Evolutionary conservation across 2,329 filamentous ascomycete species (phyloP).

Genomic region (Aspergillus brasiliensis): DNA sequence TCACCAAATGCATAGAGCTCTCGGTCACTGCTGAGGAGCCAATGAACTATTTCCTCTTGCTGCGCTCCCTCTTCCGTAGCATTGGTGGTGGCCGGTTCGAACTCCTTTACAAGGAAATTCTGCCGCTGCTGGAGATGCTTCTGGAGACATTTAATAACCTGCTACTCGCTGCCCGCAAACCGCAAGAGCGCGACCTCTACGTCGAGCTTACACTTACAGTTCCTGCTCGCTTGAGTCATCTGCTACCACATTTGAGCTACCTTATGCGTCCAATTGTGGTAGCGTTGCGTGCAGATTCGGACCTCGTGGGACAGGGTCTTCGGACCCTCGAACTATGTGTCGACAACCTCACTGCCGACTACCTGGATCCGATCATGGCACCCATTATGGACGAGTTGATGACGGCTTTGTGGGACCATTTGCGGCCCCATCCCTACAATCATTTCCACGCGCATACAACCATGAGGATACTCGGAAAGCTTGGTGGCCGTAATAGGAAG

Average conservation of each 20-base stretch:
- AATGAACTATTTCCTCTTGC: slow-evolving; percentile 95
- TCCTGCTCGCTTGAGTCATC: slow-evolving; percentile 87
- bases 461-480: slow-evolving; percentile 93
- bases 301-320: slow-evolving; percentile 91
- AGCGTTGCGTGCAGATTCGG: slow-evolving; percentile 83
- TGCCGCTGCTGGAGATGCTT: slow-evolving; percentile 95
- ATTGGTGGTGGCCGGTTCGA: slow-evolving; percentile 98
- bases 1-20: slow-evolving; percentile 94
- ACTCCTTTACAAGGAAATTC: slow-evolving; percentile 95
- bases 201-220: slow-evolving; percentile 97
- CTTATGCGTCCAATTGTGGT: slow-evolving; percentile 98
- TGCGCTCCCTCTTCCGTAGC: slow-evolving; percentile 90
- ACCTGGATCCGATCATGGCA: slow-evolving; percentile 97
- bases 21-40: slow-evolving; percentile 95
- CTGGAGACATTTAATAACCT: slow-evolving; percentile 96
- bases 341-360: slow-evolving; percentile 96
- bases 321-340: slow-evolving; percentile 94
- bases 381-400: slow-evolving; percentile 98
- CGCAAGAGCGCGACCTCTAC: slow-evolving; percentile 88
- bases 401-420: slow-evolving; percentile 94
- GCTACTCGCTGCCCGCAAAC: slow-evolving; percentile 84
- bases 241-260: slow-evolving; percentile 92
- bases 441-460: slow-evolving; percentile 98
- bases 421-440: slow-evolving; percentile 90
- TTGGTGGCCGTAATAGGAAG: slow-evolving; percentile 92